A percentile compares a stretch with the other conserved stretches of the same genome.
Evolutionary conservation across 768 basidiomycete genomes (phyloP).

Genomic region (Lactarius deliciosus): DNA sequence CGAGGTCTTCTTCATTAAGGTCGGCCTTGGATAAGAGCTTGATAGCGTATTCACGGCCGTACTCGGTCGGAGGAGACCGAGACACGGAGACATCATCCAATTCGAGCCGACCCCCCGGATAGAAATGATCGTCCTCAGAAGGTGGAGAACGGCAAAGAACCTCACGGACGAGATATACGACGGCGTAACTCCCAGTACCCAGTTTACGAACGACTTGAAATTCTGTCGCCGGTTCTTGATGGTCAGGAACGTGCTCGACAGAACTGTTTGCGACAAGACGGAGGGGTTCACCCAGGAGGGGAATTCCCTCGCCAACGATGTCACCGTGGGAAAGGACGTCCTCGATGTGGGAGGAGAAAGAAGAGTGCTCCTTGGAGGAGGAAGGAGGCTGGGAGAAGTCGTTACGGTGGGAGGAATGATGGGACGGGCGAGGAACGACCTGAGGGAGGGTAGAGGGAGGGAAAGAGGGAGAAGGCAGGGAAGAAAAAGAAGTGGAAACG

Average conservation of each 20-base stretch:
- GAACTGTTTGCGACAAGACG: conserved; percentile 53
- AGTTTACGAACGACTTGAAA: conserved; percentile 86
- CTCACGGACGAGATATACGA: conserved; percentile 89
- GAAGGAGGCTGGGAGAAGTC: conserved; percentile 17
- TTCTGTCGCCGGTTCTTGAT: conserved; percentile 54
- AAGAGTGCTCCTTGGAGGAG: conserved; percentile 21
- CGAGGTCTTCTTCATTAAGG: conserved; percentile 83
- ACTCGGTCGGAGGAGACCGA: conserved; percentile 41
- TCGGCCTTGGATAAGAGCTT: conserved; percentile 96
- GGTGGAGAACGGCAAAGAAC: conserved; percentile 45
- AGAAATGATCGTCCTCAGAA: conserved; percentile 45
- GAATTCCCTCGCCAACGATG: conserved; percentile 27
- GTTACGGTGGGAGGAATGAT: conserved; percentile 30
- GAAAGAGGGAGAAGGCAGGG: conserved; percentile 38
- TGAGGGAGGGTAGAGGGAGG: conserved; percentile 32
- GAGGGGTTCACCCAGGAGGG: conserved; percentile 55
- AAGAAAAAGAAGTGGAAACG: conserved; percentile 36
- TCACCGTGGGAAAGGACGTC: conserved; percentile 30
- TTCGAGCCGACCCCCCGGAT: conserved; percentile 46
- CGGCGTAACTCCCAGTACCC: conserved; percentile 89
- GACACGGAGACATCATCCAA: conserved; percentile 35
- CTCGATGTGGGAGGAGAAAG: conserved; percentile 24
- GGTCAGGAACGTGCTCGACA: conserved; percentile 38
- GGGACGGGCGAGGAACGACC: conserved; percentile 32
- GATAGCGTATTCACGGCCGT: conserved; percentile 88